Base-by-base conservation (phyloP, 306 rosid species). In the Gastrolobium villosum region DNA sequence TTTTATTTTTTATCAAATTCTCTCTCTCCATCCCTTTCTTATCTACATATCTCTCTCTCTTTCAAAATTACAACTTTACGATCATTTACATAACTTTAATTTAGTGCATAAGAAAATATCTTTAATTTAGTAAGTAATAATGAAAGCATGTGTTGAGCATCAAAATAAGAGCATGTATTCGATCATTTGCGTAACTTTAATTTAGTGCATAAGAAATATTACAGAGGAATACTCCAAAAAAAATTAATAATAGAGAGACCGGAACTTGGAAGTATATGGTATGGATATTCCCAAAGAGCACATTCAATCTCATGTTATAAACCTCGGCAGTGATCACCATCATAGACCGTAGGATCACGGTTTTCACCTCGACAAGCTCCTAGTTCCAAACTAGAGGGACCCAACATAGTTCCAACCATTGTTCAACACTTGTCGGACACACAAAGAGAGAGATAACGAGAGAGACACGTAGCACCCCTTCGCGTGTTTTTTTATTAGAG, bases 351-450 rank as follows among this genome's bases (percentile, higher is more conserved):
- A 40, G 34, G 56, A 60, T 70, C 56, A 62, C 26, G 26, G 5
- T 32, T 57, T 57, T 6, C 43, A 39, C 43, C 43, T 39, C 43
- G 5, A 39, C 5, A 39, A 13, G 26, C 26, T 20, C 26, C 26
- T 20, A 44, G 26, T 56, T 75, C 71, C 40, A 48, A 9, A 15
- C 57, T 7, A 40, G 9, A 54, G 10, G 48, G 35, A 26, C 76
- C 57, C n/a, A 2, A 31, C 57, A 30, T 6, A 32, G 6, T 26
- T 8, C 82, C 80, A 79, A 75, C 61, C 34, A 64, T 34, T 5
- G 3, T 5, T 74, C 56, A 49, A 64, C 84, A 79, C 82, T 26
- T 83, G 84, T 86, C 57, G 0, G n/a, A 54, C 36, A 13, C 62
- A 35, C 46, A 65, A 50, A n/a, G 34, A 11, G 2, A 5, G 3